A percentile compares a stretch with the other conserved stretches of the same genome.
Conservation (phyloP, 306 rosid species). For the Cucurbita pepo region DNA sequence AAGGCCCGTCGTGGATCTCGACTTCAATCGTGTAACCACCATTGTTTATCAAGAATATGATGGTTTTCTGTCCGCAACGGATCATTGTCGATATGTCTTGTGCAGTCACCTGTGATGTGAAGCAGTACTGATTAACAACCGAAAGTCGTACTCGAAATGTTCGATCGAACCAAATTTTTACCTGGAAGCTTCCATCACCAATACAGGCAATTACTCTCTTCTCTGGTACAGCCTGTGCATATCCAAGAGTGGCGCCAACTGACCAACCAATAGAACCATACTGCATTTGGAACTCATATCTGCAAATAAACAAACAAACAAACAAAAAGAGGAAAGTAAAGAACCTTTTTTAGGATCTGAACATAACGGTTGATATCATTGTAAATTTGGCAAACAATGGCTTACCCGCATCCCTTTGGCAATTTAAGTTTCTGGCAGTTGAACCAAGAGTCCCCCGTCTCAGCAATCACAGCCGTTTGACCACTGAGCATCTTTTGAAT, state of each 20-base stretch:
- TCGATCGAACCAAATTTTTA: not conserved
- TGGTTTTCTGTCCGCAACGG: slow-evolving; percentile 30
- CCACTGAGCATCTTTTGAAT: slow-evolving; percentile 31
- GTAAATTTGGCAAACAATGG: not conserved
- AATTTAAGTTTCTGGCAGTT: slow-evolving; percentile 51
- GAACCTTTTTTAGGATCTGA: not conserved
- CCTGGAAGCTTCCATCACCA: slow-evolving; percentile 69
- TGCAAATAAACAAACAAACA: slow-evolving; percentile 6
- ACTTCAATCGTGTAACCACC: slow-evolving; percentile 65
- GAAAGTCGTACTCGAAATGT: too few relatives aligned
- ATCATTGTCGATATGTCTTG: slow-evolving; percentile 60
- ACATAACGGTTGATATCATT: not conserved
- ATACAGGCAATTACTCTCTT: slow-evolving; percentile 45
- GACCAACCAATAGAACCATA: slow-evolving; percentile 62
- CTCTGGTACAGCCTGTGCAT: slow-evolving; percentile 40
- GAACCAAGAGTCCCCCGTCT: slow-evolving; percentile 66
- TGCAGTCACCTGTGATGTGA: slow-evolving; percentile 28
- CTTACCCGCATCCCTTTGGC: slow-evolving; percentile 52
- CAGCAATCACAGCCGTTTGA: slow-evolving; percentile 52
- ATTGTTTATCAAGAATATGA: slow-evolving; percentile 49
- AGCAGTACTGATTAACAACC: not conserved
- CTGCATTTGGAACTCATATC: slow-evolving; percentile 64
- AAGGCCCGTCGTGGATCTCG: slow-evolving; percentile 62
- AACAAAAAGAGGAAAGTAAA: too few relatives aligned
- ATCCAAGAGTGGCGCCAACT: slow-evolving; percentile 58